Conservation (phyloP, 129 eudicot genomes). For the Chrysanthemum lavandulifolium region DNA sequence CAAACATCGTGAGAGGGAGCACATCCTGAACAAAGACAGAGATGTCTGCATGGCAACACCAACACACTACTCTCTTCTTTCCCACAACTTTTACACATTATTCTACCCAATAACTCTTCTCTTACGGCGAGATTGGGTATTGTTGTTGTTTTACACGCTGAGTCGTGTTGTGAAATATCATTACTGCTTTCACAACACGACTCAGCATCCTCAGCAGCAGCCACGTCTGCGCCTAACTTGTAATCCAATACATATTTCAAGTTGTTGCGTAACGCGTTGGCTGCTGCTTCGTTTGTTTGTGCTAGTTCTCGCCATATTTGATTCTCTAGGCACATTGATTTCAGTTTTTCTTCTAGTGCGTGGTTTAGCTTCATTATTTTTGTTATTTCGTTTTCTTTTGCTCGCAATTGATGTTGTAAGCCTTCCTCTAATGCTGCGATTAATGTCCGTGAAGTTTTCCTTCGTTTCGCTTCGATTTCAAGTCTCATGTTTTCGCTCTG, state of each 20-base stretch:
- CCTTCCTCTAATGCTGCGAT: constrained; percentile 48
- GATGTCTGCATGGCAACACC: constrained; percentile 80
- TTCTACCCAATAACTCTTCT: not conserved
- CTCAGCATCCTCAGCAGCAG: constrained; percentile 43
- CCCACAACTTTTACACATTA: constrained; percentile 58
- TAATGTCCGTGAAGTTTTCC: constrained; percentile 36
- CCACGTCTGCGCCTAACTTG: constrained; percentile 10
- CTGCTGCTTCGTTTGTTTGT: constrained; percentile 76
- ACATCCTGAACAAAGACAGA: constrained; percentile 62
- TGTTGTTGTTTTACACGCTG: too few species aligned
- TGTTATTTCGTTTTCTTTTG: constrained; percentile 58
- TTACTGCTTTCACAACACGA: constrained; percentile 70
- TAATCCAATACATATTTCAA: constrained; percentile 54
- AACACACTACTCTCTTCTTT: constrained; percentile 60
- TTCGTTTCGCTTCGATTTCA: constrained; percentile 57
- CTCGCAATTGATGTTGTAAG: constrained; percentile 35
- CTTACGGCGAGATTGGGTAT: too few species aligned
- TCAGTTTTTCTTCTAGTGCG: constrained; percentile 54
- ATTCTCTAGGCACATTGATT: constrained; percentile 52
- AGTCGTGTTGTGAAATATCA: not conserved
- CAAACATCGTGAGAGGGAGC: constrained; percentile 51
- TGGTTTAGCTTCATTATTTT: constrained; percentile 52
- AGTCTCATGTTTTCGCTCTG: constrained; percentile 56
- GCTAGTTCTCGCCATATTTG: constrained; percentile 79
- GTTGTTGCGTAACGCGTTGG: constrained; percentile 51